Evolutionary conservation across 1,139 yeast genomes (phyloP).

Genomic region (Pichia sp.): DNA sequence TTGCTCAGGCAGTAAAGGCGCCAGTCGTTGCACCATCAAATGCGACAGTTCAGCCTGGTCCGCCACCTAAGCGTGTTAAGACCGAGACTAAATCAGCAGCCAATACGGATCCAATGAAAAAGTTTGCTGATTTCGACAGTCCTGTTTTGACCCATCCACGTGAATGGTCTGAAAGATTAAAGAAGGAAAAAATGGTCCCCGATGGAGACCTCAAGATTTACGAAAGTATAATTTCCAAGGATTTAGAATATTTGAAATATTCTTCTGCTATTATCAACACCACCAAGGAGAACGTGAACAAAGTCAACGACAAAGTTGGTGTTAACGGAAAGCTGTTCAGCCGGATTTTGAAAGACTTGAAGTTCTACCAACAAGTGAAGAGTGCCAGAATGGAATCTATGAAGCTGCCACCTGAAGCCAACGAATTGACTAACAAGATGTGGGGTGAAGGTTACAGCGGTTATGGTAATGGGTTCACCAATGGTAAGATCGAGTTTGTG

Average conservation of each 20-base stretch:
- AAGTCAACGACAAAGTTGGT: slow-evolving; percentile 16
- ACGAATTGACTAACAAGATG: slow-evolving; percentile 52
- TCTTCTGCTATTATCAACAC: slow-evolving; percentile 9
- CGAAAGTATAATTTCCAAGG: slow-evolving; percentile 58
- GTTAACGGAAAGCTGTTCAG: slow-evolving; percentile 34
- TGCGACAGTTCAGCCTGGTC: no score
- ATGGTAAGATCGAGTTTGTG: slow-evolving; percentile 59
- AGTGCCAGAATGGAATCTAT: slow-evolving; percentile 64
- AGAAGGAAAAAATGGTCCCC: slow-evolving; percentile 40
- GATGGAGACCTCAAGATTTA: slow-evolving; percentile 53
- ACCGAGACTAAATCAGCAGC: no score
- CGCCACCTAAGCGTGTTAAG: no score
- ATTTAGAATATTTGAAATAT: slow-evolving; percentile 33
- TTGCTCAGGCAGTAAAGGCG: neutral
- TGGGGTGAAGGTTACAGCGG: slow-evolving; percentile 98
- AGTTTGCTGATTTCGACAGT: slow-evolving; percentile 1
- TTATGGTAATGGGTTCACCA: slow-evolving; percentile 89
- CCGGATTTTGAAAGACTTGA: slow-evolving; percentile 47
- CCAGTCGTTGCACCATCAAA: no score
- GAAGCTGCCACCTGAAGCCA: slow-evolving; percentile 39
- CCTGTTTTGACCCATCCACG: slow-evolving; percentile 10
- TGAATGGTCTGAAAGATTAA: slow-evolving; percentile 58
- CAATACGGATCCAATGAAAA: neutral
- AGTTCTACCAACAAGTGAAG: slow-evolving; percentile 45
- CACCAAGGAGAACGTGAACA: slow-evolving; percentile 16